A percentile compares a stretch with the other conserved stretches of the same genome.
phyloP scores from a whole-genome alignment of 768 basidiomycete species.

The Tulasnella sp. region DNA sequence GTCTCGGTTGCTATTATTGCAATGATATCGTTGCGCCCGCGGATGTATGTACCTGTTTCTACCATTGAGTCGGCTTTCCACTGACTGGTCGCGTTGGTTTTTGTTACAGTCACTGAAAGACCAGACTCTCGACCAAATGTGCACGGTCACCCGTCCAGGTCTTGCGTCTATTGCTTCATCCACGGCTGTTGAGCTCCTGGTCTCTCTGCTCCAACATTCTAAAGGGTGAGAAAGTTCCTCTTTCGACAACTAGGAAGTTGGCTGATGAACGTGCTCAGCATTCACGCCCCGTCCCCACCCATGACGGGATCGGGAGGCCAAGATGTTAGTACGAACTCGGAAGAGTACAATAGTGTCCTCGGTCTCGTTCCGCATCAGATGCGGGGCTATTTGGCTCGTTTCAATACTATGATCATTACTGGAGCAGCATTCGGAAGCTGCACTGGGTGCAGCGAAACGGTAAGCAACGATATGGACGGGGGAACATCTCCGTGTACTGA shows the following conservation, averaged over 20 bases:
- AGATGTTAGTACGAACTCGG: conserved; percentile 33
- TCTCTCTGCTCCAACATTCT: conserved; percentile 85
- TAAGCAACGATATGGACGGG: conserved; percentile 39
- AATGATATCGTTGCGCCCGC: conserved; percentile 96
- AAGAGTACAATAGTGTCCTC: conserved; percentile 53
- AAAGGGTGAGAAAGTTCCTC: conserved; percentile 55
- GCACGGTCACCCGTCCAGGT: conserved; percentile 94
- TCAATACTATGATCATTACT: conserved; percentile 75
- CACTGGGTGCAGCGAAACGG: conserved; percentile 83
- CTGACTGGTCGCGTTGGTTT: conserved; percentile 12
- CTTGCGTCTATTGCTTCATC: conserved; percentile 89
- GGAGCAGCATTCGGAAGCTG: conserved; percentile 85
- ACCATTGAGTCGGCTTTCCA: neutral
- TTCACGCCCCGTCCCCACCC: conserved; percentile 69
- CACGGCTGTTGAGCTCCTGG: conserved; percentile 87
- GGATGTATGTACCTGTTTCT: conserved; percentile 57
- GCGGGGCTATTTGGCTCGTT: conserved; percentile 84
- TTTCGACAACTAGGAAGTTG: neutral
- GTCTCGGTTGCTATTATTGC: conserved; percentile 94
- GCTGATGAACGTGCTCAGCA: conserved; percentile 36
- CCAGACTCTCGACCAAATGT: conserved; percentile 97
- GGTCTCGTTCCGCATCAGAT: conserved; percentile 93
- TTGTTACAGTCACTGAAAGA: conserved; percentile 62
- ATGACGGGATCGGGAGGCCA: conserved; percentile 36
- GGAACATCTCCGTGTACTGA: neutral